These are phyloP conservation scores for Carex myosuroides DNA, from an alignment of 176 grass and related monocot genomes.

Conservation along the genomic window DNA sequence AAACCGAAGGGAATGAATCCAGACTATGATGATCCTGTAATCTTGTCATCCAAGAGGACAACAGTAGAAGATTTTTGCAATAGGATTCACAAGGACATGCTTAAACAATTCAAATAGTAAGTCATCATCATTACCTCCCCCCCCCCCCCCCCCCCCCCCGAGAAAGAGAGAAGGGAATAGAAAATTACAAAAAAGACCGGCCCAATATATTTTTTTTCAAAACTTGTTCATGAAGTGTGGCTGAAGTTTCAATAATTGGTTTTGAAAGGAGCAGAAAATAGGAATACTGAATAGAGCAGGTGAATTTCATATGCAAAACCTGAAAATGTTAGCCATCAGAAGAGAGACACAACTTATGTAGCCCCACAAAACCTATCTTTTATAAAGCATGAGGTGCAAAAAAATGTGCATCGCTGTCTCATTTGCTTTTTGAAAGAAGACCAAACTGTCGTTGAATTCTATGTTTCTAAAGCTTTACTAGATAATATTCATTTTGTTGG, in stretches of 20 bases:
- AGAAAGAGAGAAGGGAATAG: background rate
- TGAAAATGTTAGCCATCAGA: background rate
- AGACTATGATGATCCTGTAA: conserved; percentile 95
- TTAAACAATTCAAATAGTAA: conserved; percentile 97
- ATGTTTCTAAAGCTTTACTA: background rate
- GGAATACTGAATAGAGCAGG: background rate
- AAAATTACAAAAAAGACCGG: background rate
- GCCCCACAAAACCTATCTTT: background rate
- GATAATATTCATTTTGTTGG: background rate
- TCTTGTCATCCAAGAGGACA: conserved; percentile 69
- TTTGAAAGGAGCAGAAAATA: background rate
- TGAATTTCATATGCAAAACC: background rate
- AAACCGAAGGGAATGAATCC: conserved; percentile 94
- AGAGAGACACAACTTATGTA: background rate
- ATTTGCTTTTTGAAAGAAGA: background rate
- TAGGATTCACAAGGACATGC: conserved; percentile 95
- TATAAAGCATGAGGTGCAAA: background rate
- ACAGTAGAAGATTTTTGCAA: conserved; percentile 89
- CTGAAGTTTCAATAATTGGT: background rate
- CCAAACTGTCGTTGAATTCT: background rate
- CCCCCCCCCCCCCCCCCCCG: background rate
- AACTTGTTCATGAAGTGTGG: background rate
- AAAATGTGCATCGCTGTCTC: background rate
- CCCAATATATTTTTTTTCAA: too few species aligned
- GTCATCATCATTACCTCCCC: background rate